Evolutionary conservation across 2,329 filamentous ascomycete species (phyloP).

Genomic region (Drechslerella coelobrocha): DNA sequence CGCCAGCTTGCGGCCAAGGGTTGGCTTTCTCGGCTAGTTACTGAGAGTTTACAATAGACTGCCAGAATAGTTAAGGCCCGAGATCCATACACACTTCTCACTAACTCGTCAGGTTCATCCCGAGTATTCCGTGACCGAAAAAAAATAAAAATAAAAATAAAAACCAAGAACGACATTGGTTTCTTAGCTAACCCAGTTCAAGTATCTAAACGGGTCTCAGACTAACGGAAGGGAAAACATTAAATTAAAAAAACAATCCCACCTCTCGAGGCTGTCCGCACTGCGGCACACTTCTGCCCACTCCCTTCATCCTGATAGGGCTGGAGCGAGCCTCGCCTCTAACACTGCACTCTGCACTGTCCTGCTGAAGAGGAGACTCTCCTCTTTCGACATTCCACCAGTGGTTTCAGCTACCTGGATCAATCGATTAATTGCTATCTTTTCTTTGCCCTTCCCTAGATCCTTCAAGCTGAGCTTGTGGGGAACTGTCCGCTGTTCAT

Average conservation of each 20-base stretch:
- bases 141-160: constrained; percentile 15
- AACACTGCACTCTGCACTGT: constrained; percentile 6
- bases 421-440: not conserved
- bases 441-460: not conserved
- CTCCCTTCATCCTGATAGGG: constrained; percentile 34
- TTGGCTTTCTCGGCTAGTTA: constrained; percentile 32
- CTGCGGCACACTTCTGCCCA: constrained; percentile 27
- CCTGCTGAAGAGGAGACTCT: constrained; percentile 10
- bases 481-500: constrained; percentile 23
- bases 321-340: constrained; percentile 30
- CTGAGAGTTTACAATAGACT: constrained; percentile 28
- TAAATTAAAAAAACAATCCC: constrained; percentile 4
- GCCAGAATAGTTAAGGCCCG: constrained; percentile 23
- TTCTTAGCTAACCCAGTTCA: constrained; percentile 11
- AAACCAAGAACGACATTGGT: not conserved
- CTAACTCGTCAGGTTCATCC: constrained; percentile 31
- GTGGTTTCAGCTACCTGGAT: constrained; percentile 12
- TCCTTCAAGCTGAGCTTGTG: constrained; percentile 42
- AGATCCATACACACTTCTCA: constrained; percentile 23
- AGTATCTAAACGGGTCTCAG: constrained; percentile 18
- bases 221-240: constrained; percentile 18
- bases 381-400: constrained; percentile 4
- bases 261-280: constrained; percentile 17
- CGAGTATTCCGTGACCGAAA: constrained; percentile 35
- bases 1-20: constrained; percentile 18